Conservation (phyloP, 352 stramenopile species). For the Pythium apleroticum region DNA sequence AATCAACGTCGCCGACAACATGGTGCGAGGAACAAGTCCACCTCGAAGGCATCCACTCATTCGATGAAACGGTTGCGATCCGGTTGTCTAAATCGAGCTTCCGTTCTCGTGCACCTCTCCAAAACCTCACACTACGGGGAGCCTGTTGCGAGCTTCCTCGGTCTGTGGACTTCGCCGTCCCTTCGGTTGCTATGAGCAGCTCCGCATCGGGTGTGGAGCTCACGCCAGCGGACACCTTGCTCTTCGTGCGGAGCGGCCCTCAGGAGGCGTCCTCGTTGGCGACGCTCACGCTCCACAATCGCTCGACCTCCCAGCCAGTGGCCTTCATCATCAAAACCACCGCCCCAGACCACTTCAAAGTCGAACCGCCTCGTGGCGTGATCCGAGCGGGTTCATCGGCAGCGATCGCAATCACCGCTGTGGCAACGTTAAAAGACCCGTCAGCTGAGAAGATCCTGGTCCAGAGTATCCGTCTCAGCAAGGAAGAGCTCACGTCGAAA, state of each 20-base stretch:
- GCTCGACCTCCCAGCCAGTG: neutral
- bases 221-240: neutral
- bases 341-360: neutral
- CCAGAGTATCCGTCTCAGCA: neutral
- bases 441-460: neutral
- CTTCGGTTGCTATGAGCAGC: neutral
- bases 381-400: neutral
- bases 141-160: neutral
- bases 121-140: too few species aligned
- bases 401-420: neutral
- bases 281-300: neutral
- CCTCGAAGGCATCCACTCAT: too few species aligned
- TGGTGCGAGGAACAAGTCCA: too few species aligned
- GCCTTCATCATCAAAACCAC: constrained; percentile 1
- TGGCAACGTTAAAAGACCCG: neutral
- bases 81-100: neutral
- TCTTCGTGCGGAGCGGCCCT: neutral
- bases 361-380: neutral
- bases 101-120: neutral
- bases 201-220: neutral
- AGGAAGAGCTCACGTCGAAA: neutral
- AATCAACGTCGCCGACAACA: too few species aligned
- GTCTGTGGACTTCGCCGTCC: neutral
- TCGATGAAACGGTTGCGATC: too few species aligned
- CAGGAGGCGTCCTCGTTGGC: neutral